These are phyloP conservation scores for Zymoseptoria brevis DNA, from an alignment of 2,329 filamentous ascomycete genomes.

Conservation along the genomic window DNA sequence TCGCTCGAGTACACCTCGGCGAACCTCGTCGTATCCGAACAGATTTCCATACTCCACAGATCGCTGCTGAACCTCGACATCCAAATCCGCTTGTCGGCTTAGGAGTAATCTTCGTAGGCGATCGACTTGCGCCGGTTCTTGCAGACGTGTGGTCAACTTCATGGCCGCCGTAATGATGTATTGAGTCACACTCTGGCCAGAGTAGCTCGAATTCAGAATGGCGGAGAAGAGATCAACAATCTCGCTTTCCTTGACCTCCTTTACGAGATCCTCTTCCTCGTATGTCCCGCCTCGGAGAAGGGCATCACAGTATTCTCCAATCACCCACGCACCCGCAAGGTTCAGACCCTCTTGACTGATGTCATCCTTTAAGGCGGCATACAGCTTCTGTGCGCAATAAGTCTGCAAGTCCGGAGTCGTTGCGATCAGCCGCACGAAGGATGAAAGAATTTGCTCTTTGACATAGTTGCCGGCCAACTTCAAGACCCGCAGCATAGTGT, in stretches of 20 bases:
- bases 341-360: constrained; percentile 96
- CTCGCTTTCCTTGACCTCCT: constrained; percentile 76
- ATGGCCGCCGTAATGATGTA: constrained; percentile 93
- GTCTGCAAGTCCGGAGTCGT: constrained; percentile 92
- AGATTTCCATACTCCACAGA: constrained; percentile 92
- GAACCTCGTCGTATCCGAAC: constrained; percentile 82
- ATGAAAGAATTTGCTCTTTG: constrained; percentile 94
- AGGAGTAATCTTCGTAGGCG: constrained; percentile 72
- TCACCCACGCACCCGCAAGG: constrained; percentile 90
- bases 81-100: constrained; percentile 73
- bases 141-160: constrained; percentile 85
- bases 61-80: constrained; percentile 92
- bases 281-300: constrained; percentile 84
- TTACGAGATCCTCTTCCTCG: constrained; percentile 84
- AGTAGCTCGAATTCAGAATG: constrained; percentile 91
- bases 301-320: constrained; percentile 91
- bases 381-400: constrained; percentile 93
- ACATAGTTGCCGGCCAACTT: constrained; percentile 94
- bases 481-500: constrained; percentile 91
- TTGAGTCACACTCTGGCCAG: constrained; percentile 81
- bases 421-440: constrained; percentile 89
- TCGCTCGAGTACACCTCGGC: constrained; percentile 84
- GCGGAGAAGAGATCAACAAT: constrained; percentile 86
- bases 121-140: constrained; percentile 77
- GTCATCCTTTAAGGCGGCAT: constrained; percentile 82